A percentile compares a stretch with the other conserved stretches of the same genome.
Evolutionary conservation across 441 rosid genomes (phyloP).

Genomic region (Brassica balearica): DNA sequence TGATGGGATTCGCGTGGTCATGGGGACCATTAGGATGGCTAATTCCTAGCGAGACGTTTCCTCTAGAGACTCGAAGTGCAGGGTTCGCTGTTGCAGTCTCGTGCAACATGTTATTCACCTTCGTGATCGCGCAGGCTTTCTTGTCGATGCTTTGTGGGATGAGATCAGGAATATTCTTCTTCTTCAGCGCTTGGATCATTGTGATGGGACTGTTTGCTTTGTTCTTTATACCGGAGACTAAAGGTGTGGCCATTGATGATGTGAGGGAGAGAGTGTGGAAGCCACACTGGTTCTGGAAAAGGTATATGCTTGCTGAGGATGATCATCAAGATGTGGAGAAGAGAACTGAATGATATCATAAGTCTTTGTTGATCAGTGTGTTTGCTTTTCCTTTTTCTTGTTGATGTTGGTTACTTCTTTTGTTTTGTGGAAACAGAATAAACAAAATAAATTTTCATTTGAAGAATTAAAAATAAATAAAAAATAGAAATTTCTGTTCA

Average conservation of each 20-base stretch:
- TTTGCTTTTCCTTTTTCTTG: background rate
- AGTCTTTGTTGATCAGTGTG: background rate
- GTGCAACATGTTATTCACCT: conserved; percentile 2
- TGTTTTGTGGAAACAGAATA: conserved; percentile 23
- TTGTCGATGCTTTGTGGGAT: background rate
- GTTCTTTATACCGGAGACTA: conserved; percentile 6
- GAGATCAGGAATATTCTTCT: conserved; percentile 14
- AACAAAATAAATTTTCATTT: background rate
- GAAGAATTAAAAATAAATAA: too few relatives aligned
- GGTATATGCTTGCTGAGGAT: conserved; percentile 49
- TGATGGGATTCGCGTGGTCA: conserved; percentile 71
- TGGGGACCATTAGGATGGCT: conserved; percentile 84
- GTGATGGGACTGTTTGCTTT: conserved; percentile 13
- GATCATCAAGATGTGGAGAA: conserved; percentile 26
- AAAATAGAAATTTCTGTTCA: too few relatives aligned
- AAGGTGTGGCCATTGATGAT: conserved; percentile 4
- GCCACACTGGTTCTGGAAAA: conserved; percentile 61
- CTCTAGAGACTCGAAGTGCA: conserved; percentile 65
- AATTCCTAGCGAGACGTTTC: conserved; percentile 72
- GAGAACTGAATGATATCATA: conserved; percentile 19
- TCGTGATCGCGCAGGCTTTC: background rate
- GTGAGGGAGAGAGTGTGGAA: conserved; percentile 52
- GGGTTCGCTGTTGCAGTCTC: conserved; percentile 51
- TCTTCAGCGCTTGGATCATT: conserved; percentile 12
- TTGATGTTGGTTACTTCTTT: conserved; percentile 9